Percentiles rank a stretch among this genome's conserved stretches.
Conservation (phyloP, 495 filamentous ascomycete genomes). For the Aspergillus incahuasiensis region DNA sequence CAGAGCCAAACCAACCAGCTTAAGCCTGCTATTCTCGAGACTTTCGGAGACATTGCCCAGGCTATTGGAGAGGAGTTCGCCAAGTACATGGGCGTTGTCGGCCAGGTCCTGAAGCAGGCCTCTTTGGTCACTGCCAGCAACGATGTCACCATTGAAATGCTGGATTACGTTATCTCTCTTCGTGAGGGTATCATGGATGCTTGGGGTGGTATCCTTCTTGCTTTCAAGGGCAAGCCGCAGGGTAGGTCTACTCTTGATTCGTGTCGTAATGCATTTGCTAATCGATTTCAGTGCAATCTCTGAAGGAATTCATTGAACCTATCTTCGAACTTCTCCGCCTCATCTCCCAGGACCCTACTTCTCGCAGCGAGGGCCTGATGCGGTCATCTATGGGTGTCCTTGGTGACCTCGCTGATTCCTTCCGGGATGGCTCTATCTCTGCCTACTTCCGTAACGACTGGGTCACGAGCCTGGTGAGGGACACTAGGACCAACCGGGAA, state of each 20-base stretch:
- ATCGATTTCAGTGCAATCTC: constrained; percentile 51
- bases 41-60: constrained; percentile 95
- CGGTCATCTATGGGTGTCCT: constrained; percentile 92
- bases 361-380: constrained; percentile 82
- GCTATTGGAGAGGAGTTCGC: constrained; percentile 91
- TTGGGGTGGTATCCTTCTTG: constrained; percentile 91
- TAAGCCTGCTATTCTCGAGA: constrained; percentile 96
- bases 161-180: constrained; percentile 90
- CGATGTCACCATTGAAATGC: constrained; percentile 80
- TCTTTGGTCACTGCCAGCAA: constrained; percentile 67
- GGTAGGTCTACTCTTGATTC: constrained; percentile 22
- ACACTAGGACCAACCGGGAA: constrained; percentile 78
- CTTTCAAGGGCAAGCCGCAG: constrained; percentile 68
- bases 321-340: constrained; percentile 87
- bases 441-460: constrained; percentile 85
- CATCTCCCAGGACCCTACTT: constrained; percentile 71
- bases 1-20: constrained; percentile 80
- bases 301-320: constrained; percentile 73
- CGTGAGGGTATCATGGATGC: constrained; percentile 98
- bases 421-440: constrained; percentile 82
- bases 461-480: constrained; percentile 80
- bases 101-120: constrained; percentile 88
- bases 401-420: constrained; percentile 91
- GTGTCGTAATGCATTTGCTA: constrained; percentile 21
- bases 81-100: constrained; percentile 86